Evolutionary conservation across 139 green algal genomes (phyloP).

Genomic region (Ettlia oleoabundans): DNA sequence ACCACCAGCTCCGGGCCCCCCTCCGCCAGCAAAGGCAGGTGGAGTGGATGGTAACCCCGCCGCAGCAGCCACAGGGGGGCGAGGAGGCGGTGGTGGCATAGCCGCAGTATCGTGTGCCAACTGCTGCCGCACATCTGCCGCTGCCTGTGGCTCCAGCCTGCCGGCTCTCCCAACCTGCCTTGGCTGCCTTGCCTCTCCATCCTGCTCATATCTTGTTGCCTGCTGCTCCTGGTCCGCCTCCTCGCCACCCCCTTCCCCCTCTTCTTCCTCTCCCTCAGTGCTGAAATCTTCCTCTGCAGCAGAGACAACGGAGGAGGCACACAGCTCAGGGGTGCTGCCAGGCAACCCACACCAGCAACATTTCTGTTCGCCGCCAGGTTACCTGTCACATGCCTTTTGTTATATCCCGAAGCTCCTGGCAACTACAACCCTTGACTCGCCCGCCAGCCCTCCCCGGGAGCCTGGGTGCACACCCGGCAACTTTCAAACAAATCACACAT

Average conservation of each 20-base stretch:
- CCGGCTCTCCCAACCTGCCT: too few species aligned
- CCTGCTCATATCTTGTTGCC: background rate
- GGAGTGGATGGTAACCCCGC: too few species aligned
- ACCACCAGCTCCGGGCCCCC: too few species aligned
- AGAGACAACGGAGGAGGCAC: background rate
- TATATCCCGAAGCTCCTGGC: too few species aligned
- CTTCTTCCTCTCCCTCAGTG: slow-evolving; percentile 3
- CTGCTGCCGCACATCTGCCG: background rate
- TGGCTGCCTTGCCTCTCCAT: background rate
- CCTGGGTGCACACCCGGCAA: background rate
- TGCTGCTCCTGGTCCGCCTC: background rate
- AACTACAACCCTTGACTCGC: too few species aligned
- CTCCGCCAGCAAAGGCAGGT: too few species aligned
- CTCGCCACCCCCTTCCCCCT: background rate
- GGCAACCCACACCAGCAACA: background rate
- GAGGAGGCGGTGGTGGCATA: slow-evolving; percentile 26
- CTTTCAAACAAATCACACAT: background rate
- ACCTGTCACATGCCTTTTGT: too few species aligned
- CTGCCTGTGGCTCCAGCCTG: background rate
- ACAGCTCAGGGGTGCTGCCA: background rate
- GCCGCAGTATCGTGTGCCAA: background rate
- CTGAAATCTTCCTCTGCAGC: background rate
- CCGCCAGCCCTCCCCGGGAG: too few species aligned
- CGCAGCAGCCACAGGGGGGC: too few species aligned
- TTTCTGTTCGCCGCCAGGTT: too few species aligned